These are phyloP conservation scores for Coniophora puteana DNA, from an alignment of 1,284 basidiomycete species.

Conservation along the genomic window DNA sequence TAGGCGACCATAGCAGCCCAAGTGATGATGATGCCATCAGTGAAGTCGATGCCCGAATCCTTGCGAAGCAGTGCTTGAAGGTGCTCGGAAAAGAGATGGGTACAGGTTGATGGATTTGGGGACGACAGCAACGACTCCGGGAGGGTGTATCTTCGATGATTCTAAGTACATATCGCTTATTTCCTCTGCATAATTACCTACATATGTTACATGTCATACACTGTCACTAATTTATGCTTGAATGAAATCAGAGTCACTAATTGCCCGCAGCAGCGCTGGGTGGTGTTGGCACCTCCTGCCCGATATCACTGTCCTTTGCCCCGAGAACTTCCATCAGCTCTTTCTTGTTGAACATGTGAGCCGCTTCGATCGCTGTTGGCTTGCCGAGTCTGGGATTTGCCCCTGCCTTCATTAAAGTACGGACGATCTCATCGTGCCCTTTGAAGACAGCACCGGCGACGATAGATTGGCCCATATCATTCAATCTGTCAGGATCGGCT, in stretches of 20 bases:
- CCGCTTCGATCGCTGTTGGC: slow-evolving; percentile 73
- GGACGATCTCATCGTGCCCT: slow-evolving; percentile 57
- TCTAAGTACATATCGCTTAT: no score
- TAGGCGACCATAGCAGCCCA: slow-evolving; percentile 9
- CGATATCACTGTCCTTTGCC: slow-evolving; percentile 50
- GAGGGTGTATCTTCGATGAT: no score
- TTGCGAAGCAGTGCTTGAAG: slow-evolving; percentile 70
- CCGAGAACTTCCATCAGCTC: slow-evolving; percentile 55
- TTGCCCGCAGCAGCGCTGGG: slow-evolving; percentile 11
- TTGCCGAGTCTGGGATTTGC: slow-evolving; percentile 68
- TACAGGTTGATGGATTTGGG: slow-evolving; percentile 21
- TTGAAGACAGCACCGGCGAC: slow-evolving; percentile 86
- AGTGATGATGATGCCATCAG: slow-evolving; percentile 31
- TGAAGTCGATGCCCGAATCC: slow-evolving; percentile 61
- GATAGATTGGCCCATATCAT: slow-evolving; percentile 77
- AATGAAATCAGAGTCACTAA: not conserved
- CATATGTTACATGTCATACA: not conserved
- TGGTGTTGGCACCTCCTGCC: slow-evolving; percentile 23
- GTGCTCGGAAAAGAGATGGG: slow-evolving; percentile 75
- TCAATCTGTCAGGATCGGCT: slow-evolving; percentile 69
- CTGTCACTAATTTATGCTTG: not conserved
- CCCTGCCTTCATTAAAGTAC: slow-evolving; percentile 54
- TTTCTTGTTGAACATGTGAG: slow-evolving; percentile 58
- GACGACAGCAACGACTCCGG: not conserved
- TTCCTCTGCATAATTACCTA: no score